These are phyloP conservation scores for Solanum tarapatanum DNA, from an alignment of 257 asterid genomes.

Conservation along the genomic window DNA sequence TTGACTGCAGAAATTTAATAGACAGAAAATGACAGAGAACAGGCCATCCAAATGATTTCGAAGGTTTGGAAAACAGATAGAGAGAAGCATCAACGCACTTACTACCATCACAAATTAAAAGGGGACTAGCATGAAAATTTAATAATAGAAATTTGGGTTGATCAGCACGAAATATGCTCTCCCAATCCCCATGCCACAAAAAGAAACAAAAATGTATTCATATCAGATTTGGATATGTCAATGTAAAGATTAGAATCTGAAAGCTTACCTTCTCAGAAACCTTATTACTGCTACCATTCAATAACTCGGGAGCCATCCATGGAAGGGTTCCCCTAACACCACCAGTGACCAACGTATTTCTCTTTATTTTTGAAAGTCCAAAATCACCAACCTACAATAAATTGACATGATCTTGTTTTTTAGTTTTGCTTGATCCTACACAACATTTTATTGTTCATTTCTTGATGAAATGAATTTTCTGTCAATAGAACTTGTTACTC, in stretches of 20 bases:
- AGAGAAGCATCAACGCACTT: not conserved
- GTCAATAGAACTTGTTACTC: not conserved
- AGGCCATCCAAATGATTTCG: not conserved
- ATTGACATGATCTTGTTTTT: not conserved
- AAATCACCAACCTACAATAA: conserved; percentile 55
- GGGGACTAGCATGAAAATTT: not conserved
- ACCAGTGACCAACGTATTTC: conserved; percentile 86
- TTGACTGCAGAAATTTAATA: not conserved
- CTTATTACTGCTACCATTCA: conserved; percentile 87
- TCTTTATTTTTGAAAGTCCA: conserved; percentile 87
- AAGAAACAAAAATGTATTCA: not conserved
- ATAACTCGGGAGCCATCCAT: conserved; percentile 96
- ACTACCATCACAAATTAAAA: not conserved
- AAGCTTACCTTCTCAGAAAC: conserved; percentile 77
- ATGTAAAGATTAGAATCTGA: not conserved
- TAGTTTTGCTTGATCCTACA: not conserved
- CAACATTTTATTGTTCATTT: not conserved
- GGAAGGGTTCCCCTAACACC: conserved; percentile 98
- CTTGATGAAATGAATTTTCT: not conserved
- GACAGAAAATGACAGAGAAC: not conserved
- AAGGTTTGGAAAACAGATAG: not conserved
- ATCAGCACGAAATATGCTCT: not conserved
- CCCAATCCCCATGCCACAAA: not conserved
- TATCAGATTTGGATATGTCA: not conserved
- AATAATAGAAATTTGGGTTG: not conserved